Percentiles rank a stretch among this genome's conserved stretches.
Conservation (phyloP, 805 yeast genomes). For the Lachancea kluyveri region DNA sequence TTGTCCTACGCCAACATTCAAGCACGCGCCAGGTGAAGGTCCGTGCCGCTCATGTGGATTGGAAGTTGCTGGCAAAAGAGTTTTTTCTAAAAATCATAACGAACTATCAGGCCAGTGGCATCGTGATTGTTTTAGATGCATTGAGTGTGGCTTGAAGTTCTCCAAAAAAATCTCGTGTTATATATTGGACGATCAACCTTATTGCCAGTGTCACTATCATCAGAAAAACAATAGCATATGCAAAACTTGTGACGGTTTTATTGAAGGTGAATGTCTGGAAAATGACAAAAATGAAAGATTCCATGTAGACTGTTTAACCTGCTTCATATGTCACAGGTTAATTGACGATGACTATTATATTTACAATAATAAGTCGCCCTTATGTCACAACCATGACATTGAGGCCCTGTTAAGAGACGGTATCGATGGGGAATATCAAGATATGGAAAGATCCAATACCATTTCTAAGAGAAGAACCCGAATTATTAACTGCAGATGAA, state of each 20-base stretch:
- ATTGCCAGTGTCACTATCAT: constrained; percentile 76
- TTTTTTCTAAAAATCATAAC: constrained; percentile 72
- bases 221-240: constrained; percentile 70
- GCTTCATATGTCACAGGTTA: constrained; percentile 48
- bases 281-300: constrained; percentile 65
- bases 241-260: constrained; percentile 60
- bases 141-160: constrained; percentile 51
- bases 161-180: constrained; percentile 62
- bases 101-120: constrained; percentile 88
- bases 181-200: constrained; percentile 73
- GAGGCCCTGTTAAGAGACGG: constrained; percentile 16
- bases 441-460: constrained; percentile 12
- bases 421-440: constrained; percentile 5
- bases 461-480: constrained; percentile 29
- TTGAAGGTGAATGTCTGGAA: constrained; percentile 88
- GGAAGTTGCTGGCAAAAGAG: constrained; percentile 55
- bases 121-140: constrained; percentile 74
- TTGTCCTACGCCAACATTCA: constrained; percentile 4
- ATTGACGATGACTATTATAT: constrained; percentile 49
- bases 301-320: constrained; percentile 68
- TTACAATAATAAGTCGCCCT: constrained; percentile 23
- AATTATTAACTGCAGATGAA: constrained; percentile 20
- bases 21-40: constrained; percentile 57
- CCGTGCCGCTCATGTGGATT: constrained; percentile 72
- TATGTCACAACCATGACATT: constrained; percentile 28